Evolutionary conservation across 768 basidiomycete species (phyloP).

Genomic region (Trametes elegans): DNA sequence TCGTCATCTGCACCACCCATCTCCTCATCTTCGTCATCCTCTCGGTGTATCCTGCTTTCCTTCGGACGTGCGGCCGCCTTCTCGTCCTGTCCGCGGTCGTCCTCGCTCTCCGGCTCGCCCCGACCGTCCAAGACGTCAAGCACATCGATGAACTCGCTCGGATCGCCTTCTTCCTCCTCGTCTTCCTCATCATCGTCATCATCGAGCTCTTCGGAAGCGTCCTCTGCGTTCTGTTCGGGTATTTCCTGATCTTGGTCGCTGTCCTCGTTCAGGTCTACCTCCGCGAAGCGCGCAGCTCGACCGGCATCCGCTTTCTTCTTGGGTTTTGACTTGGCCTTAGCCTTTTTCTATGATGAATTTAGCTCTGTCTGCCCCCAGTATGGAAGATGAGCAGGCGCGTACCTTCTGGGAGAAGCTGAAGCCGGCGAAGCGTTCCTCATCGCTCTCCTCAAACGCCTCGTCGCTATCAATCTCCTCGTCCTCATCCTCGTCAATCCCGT

Average conservation of each 20-base stretch:
- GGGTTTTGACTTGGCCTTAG: constrained; percentile 27
- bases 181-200: constrained; percentile 35
- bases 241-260: constrained; percentile 31
- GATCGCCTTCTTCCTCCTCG: constrained; percentile 38
- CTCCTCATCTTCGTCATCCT: too few relatives aligned
- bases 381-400: constrained; percentile 17
- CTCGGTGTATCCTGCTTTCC: not conserved
- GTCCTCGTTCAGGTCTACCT: constrained; percentile 69
- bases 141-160: constrained; percentile 59
- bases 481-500: constrained; percentile 51
- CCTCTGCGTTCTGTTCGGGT: constrained; percentile 40
- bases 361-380: not conserved
- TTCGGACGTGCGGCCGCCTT: constrained; percentile 26
- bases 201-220: constrained; percentile 38
- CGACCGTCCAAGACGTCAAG: constrained; percentile 67
- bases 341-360: constrained; percentile 15
- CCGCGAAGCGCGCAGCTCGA: constrained; percentile 41
- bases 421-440: constrained; percentile 74
- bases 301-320: constrained; percentile 18
- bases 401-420: constrained; percentile 45
- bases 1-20: constrained; percentile 36
- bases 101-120: constrained; percentile 40
- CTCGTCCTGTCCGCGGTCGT: constrained; percentile 39
- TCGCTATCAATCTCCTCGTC: constrained; percentile 89
- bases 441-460: constrained; percentile 78